Percentiles rank a stretch among this genome's conserved stretches.
Evolutionary conservation across 2,329 filamentous ascomycete genomes (phyloP).

Genomic region (Hymenoscyphus infarciens): DNA sequence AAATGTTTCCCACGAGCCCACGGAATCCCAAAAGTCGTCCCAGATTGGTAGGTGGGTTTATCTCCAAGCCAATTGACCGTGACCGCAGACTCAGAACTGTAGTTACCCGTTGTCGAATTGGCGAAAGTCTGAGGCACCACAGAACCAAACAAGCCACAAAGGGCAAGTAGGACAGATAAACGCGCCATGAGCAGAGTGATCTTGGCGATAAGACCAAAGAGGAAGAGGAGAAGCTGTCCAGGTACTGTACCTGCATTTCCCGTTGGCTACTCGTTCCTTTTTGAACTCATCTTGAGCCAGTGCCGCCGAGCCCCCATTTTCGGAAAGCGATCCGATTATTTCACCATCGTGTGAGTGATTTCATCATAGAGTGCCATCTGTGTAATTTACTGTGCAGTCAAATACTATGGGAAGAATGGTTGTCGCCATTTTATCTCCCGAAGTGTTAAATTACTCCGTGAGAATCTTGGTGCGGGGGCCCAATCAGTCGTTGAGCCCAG

Average conservation of each 20-base stretch:
- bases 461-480: not conserved
- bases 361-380: no score
- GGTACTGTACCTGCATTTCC: not conserved
- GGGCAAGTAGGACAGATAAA: constrained; percentile 8
- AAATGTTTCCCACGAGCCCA: constrained; percentile 21
- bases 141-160: constrained; percentile 7
- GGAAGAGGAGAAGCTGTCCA: not conserved
- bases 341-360: not conserved
- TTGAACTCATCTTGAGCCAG: not conserved
- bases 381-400: no score
- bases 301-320: not conserved
- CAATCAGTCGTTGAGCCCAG: not conserved
- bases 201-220: not conserved
- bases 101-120: constrained; percentile 10
- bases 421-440: not conserved
- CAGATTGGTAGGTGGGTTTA: constrained; percentile 19
- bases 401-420: not conserved
- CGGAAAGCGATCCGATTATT: not conserved
- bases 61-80: constrained; percentile 23
- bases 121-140: constrained; percentile 6
- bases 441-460: not conserved
- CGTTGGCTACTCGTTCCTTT: not conserved
- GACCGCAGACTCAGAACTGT: constrained; percentile 10
- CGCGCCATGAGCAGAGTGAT: not conserved
- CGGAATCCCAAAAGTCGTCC: constrained; percentile 26